Percentiles rank a stretch among this genome's conserved stretches.
phyloP scores from a whole-genome alignment of 768 basidiomycete species.

The Obba rivulosa region DNA sequence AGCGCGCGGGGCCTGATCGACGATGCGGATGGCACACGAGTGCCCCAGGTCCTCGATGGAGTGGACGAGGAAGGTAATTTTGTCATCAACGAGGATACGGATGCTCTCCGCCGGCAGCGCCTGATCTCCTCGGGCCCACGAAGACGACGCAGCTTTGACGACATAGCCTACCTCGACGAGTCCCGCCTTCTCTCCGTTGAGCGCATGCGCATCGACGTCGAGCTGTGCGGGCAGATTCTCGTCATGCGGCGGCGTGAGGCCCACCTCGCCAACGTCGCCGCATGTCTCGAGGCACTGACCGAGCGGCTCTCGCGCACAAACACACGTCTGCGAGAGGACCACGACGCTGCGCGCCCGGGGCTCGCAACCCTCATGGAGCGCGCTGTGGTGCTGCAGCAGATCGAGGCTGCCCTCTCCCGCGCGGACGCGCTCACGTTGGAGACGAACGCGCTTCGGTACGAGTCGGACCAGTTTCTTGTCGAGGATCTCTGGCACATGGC shows the following conservation, averaged over 20 bases:
- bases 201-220: conserved; percentile 74
- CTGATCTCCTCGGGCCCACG: conserved; percentile 6
- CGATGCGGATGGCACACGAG: conserved; percentile 7
- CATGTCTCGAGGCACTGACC: conserved; percentile 57
- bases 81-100: conserved; percentile 2
- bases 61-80: conserved; percentile 4
- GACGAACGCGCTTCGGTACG: conserved; percentile 64
- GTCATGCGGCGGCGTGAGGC: conserved; percentile 62
- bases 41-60: conserved; percentile 5
- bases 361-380: conserved; percentile 42
- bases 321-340: conserved; percentile 50
- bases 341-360: conserved; percentile 44
- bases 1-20: conserved; percentile 34
- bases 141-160: conserved; percentile 63
- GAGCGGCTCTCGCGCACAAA: conserved; percentile 49
- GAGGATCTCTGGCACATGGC: conserved; percentile 65
- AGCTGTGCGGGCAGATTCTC: conserved; percentile 68
- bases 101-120: conserved; percentile 5
- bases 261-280: conserved; percentile 60
- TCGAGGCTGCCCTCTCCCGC: conserved; percentile 45
- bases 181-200: conserved; percentile 49
- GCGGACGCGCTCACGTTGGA: conserved; percentile 55
- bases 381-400: conserved; percentile 42
- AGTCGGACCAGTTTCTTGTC: conserved; percentile 62
- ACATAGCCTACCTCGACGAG: conserved; percentile 44